Conservation (phyloP, 495 filamentous ascomycete genomes). For the Glarea lozoyensis region DNA sequence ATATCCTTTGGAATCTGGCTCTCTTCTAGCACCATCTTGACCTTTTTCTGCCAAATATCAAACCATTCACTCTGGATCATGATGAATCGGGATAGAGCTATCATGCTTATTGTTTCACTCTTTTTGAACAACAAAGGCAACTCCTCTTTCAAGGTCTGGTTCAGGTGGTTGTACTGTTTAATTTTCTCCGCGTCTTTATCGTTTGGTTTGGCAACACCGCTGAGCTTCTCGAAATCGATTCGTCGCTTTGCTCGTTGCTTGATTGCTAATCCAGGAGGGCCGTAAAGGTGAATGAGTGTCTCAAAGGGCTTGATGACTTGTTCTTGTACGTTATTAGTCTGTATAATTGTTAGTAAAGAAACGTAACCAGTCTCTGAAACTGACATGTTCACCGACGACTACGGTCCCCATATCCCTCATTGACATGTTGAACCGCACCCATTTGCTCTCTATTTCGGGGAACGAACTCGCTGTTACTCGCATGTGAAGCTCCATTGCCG, state of each 20-base stretch:
- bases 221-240: constrained; percentile 68
- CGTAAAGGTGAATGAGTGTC: constrained; percentile 67
- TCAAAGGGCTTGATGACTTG: constrained; percentile 84
- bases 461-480: constrained; percentile 48
- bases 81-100: constrained; percentile 72
- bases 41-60: constrained; percentile 66
- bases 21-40: constrained; percentile 62
- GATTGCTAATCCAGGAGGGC: constrained; percentile 77
- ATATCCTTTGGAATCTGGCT: constrained; percentile 53
- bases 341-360: constrained; percentile 2
- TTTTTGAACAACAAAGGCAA: constrained; percentile 75
- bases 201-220: constrained; percentile 73
- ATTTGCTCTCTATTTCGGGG: constrained; percentile 82
- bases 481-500: constrained; percentile 60
- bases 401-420: constrained; percentile 73
- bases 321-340: constrained; percentile 69
- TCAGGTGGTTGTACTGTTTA: constrained; percentile 80
- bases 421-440: constrained; percentile 74
- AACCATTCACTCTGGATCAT: constrained; percentile 75
- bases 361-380: constrained; percentile 22
- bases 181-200: constrained; percentile 73
- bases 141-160: constrained; percentile 86
- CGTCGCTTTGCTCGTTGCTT: constrained; percentile 85
- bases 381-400: constrained; percentile 78
- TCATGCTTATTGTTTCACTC: constrained; percentile 71